A percentile compares a stretch with the other conserved stretches of the same genome.
These are phyloP conservation scores for Teratosphaeria pseudoeucalypti DNA, from an alignment of 2,329 filamentous ascomycete genomes.

Conservation along the genomic window DNA sequence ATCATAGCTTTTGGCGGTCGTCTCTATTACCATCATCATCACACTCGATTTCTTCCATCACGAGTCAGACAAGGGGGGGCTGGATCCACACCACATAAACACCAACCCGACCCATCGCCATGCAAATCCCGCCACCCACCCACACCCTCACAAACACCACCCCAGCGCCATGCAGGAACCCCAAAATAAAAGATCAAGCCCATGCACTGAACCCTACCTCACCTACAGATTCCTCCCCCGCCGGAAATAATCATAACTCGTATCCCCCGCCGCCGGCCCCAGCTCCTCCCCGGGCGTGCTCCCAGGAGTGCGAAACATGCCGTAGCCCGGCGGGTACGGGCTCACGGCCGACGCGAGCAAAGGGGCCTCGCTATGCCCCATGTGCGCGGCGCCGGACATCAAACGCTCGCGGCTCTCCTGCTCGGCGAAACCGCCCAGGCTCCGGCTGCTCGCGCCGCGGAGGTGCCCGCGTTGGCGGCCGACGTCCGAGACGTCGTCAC, in stretches of 20 bases:
- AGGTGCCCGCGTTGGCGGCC: background rate
- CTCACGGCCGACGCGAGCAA: background rate
- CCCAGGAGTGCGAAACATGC: slow-evolving; percentile 12
- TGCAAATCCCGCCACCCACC: background rate
- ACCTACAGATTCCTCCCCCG: slow-evolving; percentile 14
- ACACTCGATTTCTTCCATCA: too few relatives aligned
- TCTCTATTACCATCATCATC: too few relatives aligned
- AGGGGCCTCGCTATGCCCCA: slow-evolving; percentile 18
- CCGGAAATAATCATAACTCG: slow-evolving; percentile 32
- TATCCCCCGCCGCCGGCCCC: slow-evolving; percentile 18
- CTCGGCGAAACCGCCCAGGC: background rate
- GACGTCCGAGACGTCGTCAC: slow-evolving; percentile 7
- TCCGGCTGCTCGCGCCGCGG: background rate
- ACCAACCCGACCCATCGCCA: background rate
- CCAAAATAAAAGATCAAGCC: background rate
- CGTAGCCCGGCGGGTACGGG: slow-evolving; percentile 19
- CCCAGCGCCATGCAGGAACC: background rate
- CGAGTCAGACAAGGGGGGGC: too few relatives aligned
- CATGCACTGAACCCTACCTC: background rate
- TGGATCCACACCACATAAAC: too few relatives aligned
- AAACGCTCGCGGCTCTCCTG: slow-evolving; percentile 11
- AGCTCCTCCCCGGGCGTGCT: slow-evolving; percentile 20
- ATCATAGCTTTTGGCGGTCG: too few relatives aligned
- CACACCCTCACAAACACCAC: background rate
- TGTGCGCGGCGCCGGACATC: slow-evolving; percentile 18